These are phyloP conservation scores for Lentinula edodes DNA, from an alignment of 768 basidiomycete genomes.

Conservation along the genomic window DNA sequence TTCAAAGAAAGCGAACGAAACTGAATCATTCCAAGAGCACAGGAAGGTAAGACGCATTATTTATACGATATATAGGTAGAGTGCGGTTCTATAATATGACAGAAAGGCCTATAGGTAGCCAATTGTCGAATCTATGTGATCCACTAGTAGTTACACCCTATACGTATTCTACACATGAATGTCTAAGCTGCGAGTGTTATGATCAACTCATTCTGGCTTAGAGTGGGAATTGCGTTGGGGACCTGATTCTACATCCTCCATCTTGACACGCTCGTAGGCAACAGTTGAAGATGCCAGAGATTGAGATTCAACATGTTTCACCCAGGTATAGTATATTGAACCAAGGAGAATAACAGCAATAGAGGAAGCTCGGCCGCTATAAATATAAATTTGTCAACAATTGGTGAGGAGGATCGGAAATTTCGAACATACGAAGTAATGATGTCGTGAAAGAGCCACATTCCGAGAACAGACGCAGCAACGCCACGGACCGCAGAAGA, in stretches of 20 bases:
- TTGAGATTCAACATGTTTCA: conserved; percentile 70
- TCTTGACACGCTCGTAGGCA: conserved; percentile 56
- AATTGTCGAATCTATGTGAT: too few species aligned
- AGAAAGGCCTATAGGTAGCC: too few species aligned
- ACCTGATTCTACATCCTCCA: conserved; percentile 63
- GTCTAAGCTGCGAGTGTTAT: background rate
- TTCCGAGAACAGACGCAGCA: conserved; percentile 78
- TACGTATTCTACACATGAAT: background rate
- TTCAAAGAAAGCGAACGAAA: too few species aligned
- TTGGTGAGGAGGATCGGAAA: background rate
- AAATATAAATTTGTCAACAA: background rate
- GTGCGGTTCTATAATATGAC: too few species aligned
- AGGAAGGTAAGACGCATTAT: too few species aligned
- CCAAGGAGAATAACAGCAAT: conserved; percentile 78
- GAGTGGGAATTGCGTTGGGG: conserved; percentile 1
- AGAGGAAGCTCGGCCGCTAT: conserved; percentile 74
- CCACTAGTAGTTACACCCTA: too few species aligned
- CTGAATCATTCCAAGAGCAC: too few species aligned
- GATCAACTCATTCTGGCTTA: conserved; percentile 1
- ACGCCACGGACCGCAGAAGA: conserved; percentile 95
- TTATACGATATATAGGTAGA: too few species aligned
- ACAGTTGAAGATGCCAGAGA: conserved; percentile 23
- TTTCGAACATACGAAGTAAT: conserved; percentile 60
- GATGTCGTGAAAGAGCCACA: conserved; percentile 77
- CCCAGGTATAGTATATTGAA: conserved; percentile 85